A percentile compares a stretch with the other conserved stretches of the same genome.
These are phyloP conservation scores for Pseudogymnoascus sp. DNA, from an alignment of 2,329 filamentous ascomycete genomes.

Conservation along the genomic window DNA sequence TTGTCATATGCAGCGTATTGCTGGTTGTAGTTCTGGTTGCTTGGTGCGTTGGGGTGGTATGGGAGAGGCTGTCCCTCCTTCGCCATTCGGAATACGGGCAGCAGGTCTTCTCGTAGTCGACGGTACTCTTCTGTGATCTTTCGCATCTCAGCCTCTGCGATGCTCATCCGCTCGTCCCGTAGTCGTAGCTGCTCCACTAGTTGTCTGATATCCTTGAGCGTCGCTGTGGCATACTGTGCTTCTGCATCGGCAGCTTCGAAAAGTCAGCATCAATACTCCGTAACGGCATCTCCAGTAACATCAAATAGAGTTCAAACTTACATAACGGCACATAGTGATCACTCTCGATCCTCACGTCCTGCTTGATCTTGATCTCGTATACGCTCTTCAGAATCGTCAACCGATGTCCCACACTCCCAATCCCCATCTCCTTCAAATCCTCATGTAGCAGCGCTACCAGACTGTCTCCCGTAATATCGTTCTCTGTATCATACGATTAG, in stretches of 20 bases:
- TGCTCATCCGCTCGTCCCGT: conserved; percentile 73
- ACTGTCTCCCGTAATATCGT: conserved; percentile 88
- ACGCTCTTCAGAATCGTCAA: conserved; percentile 92
- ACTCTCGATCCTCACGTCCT: conserved; percentile 82
- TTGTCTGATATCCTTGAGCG: conserved; percentile 85
- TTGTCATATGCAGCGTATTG: conserved; percentile 40
- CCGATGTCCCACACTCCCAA: conserved; percentile 85
- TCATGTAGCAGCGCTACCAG: conserved; percentile 83
- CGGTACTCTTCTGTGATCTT: conserved; percentile 82
- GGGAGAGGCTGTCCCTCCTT: conserved; percentile 91
- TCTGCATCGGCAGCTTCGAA: conserved; percentile 75
- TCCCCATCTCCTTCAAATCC: conserved; percentile 91
- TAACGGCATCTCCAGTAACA: not conserved
- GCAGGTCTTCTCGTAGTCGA: conserved; percentile 79
- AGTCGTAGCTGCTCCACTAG: conserved; percentile 83
- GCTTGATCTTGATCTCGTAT: conserved; percentile 91
- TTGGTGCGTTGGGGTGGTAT: conserved; percentile 26
- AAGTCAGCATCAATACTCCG: conserved; percentile 17
- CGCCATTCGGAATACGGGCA: conserved; percentile 80
- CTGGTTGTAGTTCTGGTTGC: conserved; percentile 17
- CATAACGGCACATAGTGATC: conserved; percentile 91
- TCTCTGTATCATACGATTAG: conserved; percentile 51
- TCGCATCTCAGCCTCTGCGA: conserved; percentile 75
- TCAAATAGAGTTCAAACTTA: conserved; percentile 41
- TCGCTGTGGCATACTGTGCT: conserved; percentile 76